Base-by-base conservation (phyloP, 108 stramenopile genomes). In the Mediolabrus comicus region DNA sequence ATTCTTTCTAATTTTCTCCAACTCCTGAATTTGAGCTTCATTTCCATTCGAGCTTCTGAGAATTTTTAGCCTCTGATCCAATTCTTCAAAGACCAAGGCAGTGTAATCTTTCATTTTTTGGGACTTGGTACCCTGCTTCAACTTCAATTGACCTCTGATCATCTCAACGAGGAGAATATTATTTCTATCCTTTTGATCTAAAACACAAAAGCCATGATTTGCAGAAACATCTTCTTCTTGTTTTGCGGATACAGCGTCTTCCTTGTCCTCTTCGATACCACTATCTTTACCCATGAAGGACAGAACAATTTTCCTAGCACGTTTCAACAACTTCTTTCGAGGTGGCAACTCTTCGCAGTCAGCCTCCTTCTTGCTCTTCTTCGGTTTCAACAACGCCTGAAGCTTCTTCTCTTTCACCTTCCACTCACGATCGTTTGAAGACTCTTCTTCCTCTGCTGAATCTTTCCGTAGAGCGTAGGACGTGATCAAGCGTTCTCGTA, bases 161-260 rank as follows among this genome's bases (percentile, higher is more conserved):
- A 94, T 75, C 53, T 88, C 93, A 17, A 84, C 84, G 3, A 94
- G 72, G 26, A 94, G 72, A 27, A 83, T 55, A 54, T 89, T 91
- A 16, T 73, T 66, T 24, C 59, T 58, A 57, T 81, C 69, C 9
- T 62, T 69, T 33, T 90, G 87, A 55, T 94, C 86, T 28, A 94
- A 64, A n/a, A 85, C 73, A 32, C 62, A 28, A 70, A 76, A 88
- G 13, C 84, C 87, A 65, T 80, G 49, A 13, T 71, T 74, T 36
- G 65, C 35, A 2, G 56, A 52, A 6, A 30, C 19, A 4, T 55
- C 53, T 24, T 41, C 69, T 28, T 67, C 38, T 43, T 67, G 67
- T 30, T 46, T 9, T 49, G 0, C 17, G 1, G 46, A 8, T 24
- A 22, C 19, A 9, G 46, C 16, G 31, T 77, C 69, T 51, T 69